A percentile compares a stretch with the other conserved stretches of the same genome.
Conservation (phyloP, 140 eudicot genomes). For the Stevia rebaudiana region DNA sequence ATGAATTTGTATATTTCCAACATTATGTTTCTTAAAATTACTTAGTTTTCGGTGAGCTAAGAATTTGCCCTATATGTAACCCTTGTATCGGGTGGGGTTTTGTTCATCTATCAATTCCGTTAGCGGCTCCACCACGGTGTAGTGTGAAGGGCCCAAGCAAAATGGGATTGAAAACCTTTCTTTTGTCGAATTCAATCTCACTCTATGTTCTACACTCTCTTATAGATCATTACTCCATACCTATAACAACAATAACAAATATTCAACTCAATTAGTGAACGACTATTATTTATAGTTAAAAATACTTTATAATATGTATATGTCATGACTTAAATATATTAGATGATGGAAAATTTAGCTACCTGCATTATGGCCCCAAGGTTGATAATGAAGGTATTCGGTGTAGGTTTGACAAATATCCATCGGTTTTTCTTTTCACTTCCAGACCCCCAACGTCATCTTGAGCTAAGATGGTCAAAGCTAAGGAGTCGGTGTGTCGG, state of each 20-base stretch:
- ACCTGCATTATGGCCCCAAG: conserved; percentile 78
- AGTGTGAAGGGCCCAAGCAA: conserved; percentile 40
- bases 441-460: conserved; percentile 68
- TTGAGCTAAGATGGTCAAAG: conserved; percentile 57
- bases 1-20: conserved; percentile 46
- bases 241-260: conserved; percentile 13
- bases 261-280: no score
- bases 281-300: no score
- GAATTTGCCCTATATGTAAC: conserved; percentile 57
- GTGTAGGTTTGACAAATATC: conserved; percentile 60
- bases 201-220: conserved; percentile 60
- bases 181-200: conserved; percentile 38
- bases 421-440: conserved; percentile 60
- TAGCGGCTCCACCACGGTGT: conserved; percentile 46
- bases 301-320: no score
- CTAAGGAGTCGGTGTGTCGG: conserved; percentile 61
- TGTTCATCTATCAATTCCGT: conserved; percentile 41
- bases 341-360: no score
- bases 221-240: conserved; percentile 49
- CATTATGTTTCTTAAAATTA: conserved; percentile 51
- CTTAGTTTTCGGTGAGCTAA: conserved; percentile 34
- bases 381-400: conserved; percentile 53
- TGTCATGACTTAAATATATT: no score
- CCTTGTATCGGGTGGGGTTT: conserved; percentile 46
- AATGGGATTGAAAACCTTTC: conserved; percentile 54